These are phyloP conservation scores for Fallopia convolvulus DNA, from an alignment of 148 eudicot species.

Conservation along the genomic window DNA sequence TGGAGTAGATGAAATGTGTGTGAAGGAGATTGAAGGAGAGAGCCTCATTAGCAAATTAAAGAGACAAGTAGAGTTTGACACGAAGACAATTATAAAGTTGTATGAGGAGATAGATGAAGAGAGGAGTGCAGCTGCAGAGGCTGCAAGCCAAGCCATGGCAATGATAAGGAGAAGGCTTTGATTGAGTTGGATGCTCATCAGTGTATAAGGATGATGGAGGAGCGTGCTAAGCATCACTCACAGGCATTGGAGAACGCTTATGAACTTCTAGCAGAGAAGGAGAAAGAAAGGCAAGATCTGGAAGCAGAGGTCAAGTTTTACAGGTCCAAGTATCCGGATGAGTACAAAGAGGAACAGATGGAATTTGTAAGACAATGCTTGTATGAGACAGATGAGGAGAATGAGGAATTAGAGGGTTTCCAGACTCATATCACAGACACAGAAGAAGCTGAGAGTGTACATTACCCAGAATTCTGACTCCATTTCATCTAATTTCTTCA, in stretches of 20 bases:
- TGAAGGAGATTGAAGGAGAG: conserved; percentile 42
- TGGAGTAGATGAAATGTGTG: conserved; percentile 26
- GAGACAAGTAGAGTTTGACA: conserved; percentile 41
- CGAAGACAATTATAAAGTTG: conserved; percentile 28
- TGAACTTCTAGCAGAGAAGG: conserved; percentile 56
- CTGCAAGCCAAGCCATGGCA: conserved; percentile 75
- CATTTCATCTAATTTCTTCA: not conserved
- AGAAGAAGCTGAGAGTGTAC: not conserved
- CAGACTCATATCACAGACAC: not conserved
- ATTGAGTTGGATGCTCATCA: conserved; percentile 81
- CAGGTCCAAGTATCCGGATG: conserved; percentile 34
- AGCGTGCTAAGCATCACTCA: conserved; percentile 72
- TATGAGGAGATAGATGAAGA: conserved; percentile 67
- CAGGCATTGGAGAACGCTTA: conserved; percentile 63
- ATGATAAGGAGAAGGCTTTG: conserved; percentile 81
- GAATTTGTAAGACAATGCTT: not conserved
- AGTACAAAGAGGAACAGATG: conserved; percentile 16
- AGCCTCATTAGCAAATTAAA: conserved; percentile 31
- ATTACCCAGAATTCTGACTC: not conserved
- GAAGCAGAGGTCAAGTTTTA: conserved; percentile 47
- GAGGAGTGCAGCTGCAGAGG: conserved; percentile 59
- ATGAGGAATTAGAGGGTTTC: not conserved
- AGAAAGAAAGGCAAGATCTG: conserved; percentile 69
- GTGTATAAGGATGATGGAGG: conserved; percentile 78
- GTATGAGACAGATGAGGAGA: not conserved